A percentile compares a stretch with the other conserved stretches of the same genome.
These are phyloP conservation scores for Sporothrix protearum DNA, from an alignment of 2,329 filamentous ascomycete species.

Conservation along the genomic window DNA sequence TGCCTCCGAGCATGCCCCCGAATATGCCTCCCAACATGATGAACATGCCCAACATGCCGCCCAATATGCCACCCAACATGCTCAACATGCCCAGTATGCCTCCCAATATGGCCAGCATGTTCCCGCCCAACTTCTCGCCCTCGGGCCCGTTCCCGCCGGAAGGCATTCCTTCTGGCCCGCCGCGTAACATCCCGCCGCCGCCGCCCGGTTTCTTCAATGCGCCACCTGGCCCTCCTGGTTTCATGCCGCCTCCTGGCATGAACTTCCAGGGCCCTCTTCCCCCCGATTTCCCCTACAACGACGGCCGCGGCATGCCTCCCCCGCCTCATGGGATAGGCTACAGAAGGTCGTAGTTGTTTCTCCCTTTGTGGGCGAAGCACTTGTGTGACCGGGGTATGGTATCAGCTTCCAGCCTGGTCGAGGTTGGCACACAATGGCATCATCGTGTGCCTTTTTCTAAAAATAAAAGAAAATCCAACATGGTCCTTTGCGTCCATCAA, in stretches of 20 bases:
- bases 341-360: constrained; percentile 12
- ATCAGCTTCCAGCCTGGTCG: not conserved
- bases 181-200: constrained; percentile 53
- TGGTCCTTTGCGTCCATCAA: not conserved
- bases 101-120: constrained; percentile 33
- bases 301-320: constrained; percentile 40
- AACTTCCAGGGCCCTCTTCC: constrained; percentile 54
- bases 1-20: constrained; percentile 21
- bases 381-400: not conserved
- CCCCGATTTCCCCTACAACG: constrained; percentile 51
- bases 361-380: not conserved
- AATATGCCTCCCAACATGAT: constrained; percentile 26
- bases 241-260: constrained; percentile 54
- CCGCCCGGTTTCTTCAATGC: constrained; percentile 55
- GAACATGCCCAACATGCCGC: constrained; percentile 22
- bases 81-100: constrained; percentile 22
- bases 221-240: constrained; percentile 42
- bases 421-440: not conserved
- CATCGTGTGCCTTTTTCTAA: not conserved
- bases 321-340: constrained; percentile 27
- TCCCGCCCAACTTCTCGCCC: constrained; percentile 59
- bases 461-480: not conserved
- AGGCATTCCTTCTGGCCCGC: constrained; percentile 45
- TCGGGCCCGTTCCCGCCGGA: constrained; percentile 45
- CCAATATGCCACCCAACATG: constrained; percentile 24